phyloP scores from a whole-genome alignment of 805 yeast genomes.

The Soucietia sequanensis region DNA sequence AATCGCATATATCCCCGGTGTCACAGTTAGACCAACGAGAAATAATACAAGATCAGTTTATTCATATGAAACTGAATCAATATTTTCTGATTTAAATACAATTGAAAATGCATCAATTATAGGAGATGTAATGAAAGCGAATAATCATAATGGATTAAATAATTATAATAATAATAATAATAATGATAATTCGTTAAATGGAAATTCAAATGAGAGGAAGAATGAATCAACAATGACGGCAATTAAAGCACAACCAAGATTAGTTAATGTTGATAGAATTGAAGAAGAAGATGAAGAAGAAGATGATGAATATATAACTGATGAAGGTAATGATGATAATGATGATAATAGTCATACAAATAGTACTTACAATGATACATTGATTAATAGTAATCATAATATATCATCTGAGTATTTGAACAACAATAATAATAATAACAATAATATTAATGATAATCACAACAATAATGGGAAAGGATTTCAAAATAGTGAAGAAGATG shows the following conservation, averaged over 20 bases:
- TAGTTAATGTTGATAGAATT: slow-evolving; percentile 55
- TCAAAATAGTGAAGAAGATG: slow-evolving; percentile 4
- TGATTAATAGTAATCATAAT: too few relatives aligned
- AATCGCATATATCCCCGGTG: slow-evolving; percentile 93
- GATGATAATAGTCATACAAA: slow-evolving; percentile 5
- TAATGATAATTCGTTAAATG: slow-evolving; percentile 12
- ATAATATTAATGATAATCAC: slow-evolving; percentile 1
- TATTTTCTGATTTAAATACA: slow-evolving; percentile 43
- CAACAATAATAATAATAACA: slow-evolving; percentile 1
- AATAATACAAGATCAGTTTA: slow-evolving; percentile 44
- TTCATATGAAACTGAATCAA: slow-evolving; percentile 41
- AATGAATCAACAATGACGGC: slow-evolving; percentile 61
- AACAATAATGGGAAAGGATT: slow-evolving; percentile 10
- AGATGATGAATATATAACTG: slow-evolving; percentile 21
- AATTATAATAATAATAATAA: slow-evolving; percentile 12
- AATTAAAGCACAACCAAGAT: slow-evolving; percentile 68
- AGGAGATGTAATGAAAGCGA: slow-evolving; percentile 34
- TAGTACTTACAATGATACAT: not conserved
- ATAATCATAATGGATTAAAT: slow-evolving; percentile 8
- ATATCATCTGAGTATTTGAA: too few relatives aligned
- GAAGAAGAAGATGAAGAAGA: slow-evolving; percentile 43
- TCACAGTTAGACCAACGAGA: slow-evolving; percentile 57
- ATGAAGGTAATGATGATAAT: slow-evolving; percentile 21
- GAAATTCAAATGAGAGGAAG: slow-evolving; percentile 6
- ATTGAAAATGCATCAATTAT: slow-evolving; percentile 48